Evolutionary conservation across 2,329 filamentous ascomycete genomes (phyloP).

Genomic region (Trichophaea hybrida): DNA sequence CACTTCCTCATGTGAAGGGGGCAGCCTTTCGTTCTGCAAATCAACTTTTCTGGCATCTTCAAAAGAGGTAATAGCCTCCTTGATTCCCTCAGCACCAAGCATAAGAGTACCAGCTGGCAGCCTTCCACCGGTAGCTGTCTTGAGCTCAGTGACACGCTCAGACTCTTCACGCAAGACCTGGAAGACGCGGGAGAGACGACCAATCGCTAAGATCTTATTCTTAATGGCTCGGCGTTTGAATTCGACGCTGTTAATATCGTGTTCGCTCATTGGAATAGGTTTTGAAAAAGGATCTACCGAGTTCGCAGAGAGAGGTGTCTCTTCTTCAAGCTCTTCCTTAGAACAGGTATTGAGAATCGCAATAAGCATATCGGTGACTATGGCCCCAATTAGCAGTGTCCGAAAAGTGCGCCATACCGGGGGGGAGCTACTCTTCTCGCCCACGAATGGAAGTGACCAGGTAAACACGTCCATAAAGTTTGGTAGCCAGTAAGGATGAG

Average conservation of each 20-base stretch:
- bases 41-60: conserved; percentile 96
- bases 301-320: conserved; percentile 58
- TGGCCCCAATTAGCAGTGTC: not conserved
- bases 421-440: conserved; percentile 53
- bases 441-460: conserved; percentile 98
- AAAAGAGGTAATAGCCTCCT: conserved; percentile 92
- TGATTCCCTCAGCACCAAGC: conserved; percentile 95
- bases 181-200: conserved; percentile 91
- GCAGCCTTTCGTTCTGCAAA: conserved; percentile 86
- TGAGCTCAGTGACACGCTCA: conserved; percentile 90
- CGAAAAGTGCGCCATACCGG: no score
- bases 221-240: conserved; percentile 95
- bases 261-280: conserved; percentile 39
- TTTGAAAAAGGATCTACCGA: conserved; percentile 62
- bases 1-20: conserved; percentile 85
- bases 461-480: conserved; percentile 99
- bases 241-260: conserved; percentile 76
- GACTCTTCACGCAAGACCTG: conserved; percentile 95
- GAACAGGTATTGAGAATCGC: conserved; percentile 96
- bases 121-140: conserved; percentile 85
- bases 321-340: conserved; percentile 93
- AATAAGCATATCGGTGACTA: conserved; percentile 95
- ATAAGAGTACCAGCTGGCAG: conserved; percentile 91
- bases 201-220: conserved; percentile 98
- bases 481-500: conserved; percentile 96